A percentile compares a stretch with the other conserved stretches of the same genome.
Conservation (phyloP, 2,329 filamentous ascomycete species). For the Claviceps pazoutovae region DNA sequence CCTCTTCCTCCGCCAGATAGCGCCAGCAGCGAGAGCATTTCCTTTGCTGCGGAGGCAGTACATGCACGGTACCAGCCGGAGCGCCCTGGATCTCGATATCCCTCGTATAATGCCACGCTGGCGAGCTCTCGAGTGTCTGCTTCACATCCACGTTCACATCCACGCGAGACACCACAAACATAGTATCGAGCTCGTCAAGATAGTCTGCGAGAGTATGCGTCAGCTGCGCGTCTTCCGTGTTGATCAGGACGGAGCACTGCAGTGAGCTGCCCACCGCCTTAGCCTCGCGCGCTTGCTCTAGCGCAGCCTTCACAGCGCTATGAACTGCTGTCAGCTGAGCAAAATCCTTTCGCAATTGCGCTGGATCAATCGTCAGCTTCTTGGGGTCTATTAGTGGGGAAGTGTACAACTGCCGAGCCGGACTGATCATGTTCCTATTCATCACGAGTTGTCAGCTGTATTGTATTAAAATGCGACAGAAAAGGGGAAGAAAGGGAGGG, state of each 20-base stretch:
- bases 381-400: constrained; percentile 27
- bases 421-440: constrained; percentile 19
- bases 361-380: constrained; percentile 25
- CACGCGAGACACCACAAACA: constrained; percentile 59
- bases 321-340: constrained; percentile 41
- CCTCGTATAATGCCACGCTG: constrained; percentile 28
- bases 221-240: constrained; percentile 24
- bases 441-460: neutral
- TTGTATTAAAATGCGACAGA: neutral
- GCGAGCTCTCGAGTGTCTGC: constrained; percentile 13
- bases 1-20: constrained; percentile 55
- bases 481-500: constrained; percentile 5
- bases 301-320: constrained; percentile 55
- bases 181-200: constrained; percentile 39
- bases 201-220: constrained; percentile 25
- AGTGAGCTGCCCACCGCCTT: constrained; percentile 71
- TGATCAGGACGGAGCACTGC: constrained; percentile 55
- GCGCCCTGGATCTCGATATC: constrained; percentile 27
- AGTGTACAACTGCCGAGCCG: constrained; percentile 33
- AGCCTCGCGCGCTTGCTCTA: constrained; percentile 57
- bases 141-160: constrained; percentile 41
- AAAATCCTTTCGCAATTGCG: constrained; percentile 27
- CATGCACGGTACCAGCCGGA: constrained; percentile 24
- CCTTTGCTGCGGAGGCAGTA: constrained; percentile 33
- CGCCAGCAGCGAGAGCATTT: constrained; percentile 91